Evolutionary conservation across 2,329 filamentous ascomycete species (phyloP), one percentile per base, ranked within the genome.

Genomic region (Elsinoe batatas): DNA sequence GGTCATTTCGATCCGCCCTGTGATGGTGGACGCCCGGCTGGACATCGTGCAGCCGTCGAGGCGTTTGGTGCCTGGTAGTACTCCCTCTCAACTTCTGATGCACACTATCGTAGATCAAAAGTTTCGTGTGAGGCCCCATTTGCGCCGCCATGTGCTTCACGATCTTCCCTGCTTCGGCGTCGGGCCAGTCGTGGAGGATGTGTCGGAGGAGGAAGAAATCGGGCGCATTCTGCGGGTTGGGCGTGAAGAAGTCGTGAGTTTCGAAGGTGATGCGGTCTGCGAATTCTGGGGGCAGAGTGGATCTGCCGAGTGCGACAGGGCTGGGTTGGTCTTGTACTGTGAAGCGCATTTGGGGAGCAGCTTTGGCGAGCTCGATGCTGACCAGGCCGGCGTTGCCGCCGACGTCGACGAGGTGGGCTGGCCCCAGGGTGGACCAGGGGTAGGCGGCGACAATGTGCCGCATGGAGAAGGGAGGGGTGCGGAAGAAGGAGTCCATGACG

Each of bases 301-400:
- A 10, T 58, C 51, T 42, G 49, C 61, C 33, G 20, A 47, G 33
- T 43, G 17, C 53, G 53, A 44, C 22, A 54, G n/a, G 55, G 26
- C 53, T 51, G 5, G 62, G 62, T n/a, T 77, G 67, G 59, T 79
- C 76, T 59, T 79, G 72, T 0, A 79, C 72, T 6, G 68, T 66
- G 56, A 76, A 68, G 22, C 59, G 66, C 33, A 77, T 67, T 26
- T 72, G 11, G 11, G 53, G 53, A 1, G 35, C 38, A 17, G 30
- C 17, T 30, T 37, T 37, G 17, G 53, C 53, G 32, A 54, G 56
- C 3, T 56, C 58, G 15, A 57, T 32, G 38, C 42, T 53, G 5
- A 22, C 57, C 15, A 53, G 55, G 12, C 43, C 56, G 26, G 59
- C 53, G 22, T 26, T 63, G 15, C 64, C 65, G 33, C 61, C 66